These are phyloP conservation scores for Penicillium canescens DNA, from an alignment of 495 filamentous ascomycete genomes.

Conservation along the genomic window DNA sequence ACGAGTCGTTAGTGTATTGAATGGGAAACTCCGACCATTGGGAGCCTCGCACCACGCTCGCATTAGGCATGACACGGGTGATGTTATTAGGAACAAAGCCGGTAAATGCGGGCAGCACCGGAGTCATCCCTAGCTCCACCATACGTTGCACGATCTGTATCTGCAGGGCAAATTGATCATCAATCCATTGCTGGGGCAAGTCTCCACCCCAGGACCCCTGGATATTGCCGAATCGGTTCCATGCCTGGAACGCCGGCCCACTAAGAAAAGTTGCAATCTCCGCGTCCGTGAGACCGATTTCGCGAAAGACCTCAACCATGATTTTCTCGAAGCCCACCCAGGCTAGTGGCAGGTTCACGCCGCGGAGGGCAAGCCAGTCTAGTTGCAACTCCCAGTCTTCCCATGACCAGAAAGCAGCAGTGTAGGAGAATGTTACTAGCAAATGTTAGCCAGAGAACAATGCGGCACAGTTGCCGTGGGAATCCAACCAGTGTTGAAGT, in stretches of 20 bases:
- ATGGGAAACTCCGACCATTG: too few species aligned
- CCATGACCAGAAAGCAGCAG: slow-evolving; percentile 55
- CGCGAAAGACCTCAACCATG: slow-evolving; percentile 48
- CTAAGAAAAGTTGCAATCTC: slow-evolving; percentile 48
- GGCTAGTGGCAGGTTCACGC: slow-evolving; percentile 53
- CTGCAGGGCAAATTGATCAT: too few species aligned
- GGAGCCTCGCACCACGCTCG: too few species aligned
- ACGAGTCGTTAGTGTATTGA: too few species aligned
- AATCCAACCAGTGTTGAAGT: slow-evolving; percentile 46
- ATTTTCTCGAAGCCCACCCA: slow-evolving; percentile 57
- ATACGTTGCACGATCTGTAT: too few species aligned
- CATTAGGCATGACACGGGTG: too few species aligned
- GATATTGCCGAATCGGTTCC: slow-evolving; percentile 60
- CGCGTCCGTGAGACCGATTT: slow-evolving; percentile 45
- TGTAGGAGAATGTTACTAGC: slow-evolving; percentile 56
- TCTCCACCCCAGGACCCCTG: too few species aligned
- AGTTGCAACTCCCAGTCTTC: slow-evolving; percentile 55
- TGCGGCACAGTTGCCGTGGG: not conserved
- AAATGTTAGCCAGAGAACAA: slow-evolving; percentile 4
- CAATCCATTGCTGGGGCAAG: too few species aligned
- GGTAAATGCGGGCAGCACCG: too few species aligned
- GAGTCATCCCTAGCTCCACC: too few species aligned
- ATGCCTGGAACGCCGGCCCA: slow-evolving; percentile 55
- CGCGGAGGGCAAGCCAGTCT: slow-evolving; percentile 55
- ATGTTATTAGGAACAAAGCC: too few species aligned